A percentile compares a stretch with the other conserved stretches of the same genome.
Conservation (phyloP, 2,329 filamentous ascomycete genomes). For the Camptophora hylomeconis region DNA sequence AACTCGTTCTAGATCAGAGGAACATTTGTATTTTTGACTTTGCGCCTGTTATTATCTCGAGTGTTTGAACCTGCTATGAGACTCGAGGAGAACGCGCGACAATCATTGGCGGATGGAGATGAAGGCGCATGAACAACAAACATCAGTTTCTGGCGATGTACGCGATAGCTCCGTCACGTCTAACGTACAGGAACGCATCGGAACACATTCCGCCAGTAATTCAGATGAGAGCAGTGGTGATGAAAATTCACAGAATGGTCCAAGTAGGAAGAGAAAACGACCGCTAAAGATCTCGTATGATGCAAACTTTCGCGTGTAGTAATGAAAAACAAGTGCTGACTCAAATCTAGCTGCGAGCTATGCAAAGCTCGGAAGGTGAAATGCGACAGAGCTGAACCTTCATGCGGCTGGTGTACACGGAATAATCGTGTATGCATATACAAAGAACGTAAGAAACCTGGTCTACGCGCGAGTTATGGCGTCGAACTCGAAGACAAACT, state of each 20-base stretch:
- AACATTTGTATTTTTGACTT: too few species aligned
- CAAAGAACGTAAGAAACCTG: slow-evolving; percentile 58
- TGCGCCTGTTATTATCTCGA: too few species aligned
- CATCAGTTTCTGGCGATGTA: too few species aligned
- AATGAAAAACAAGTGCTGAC: slow-evolving; percentile 10
- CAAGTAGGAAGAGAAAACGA: slow-evolving; percentile 42
- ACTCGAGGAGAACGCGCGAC: too few species aligned
- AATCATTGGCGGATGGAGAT: too few species aligned
- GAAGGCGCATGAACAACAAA: too few species aligned
- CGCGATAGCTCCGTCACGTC: too few species aligned
- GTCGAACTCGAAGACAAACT: slow-evolving; percentile 46
- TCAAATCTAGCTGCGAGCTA: slow-evolving; percentile 25
- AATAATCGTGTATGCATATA: slow-evolving; percentile 57
- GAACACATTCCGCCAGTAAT: slow-evolving; percentile 5
- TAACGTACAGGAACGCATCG: too few species aligned
- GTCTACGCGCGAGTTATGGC: slow-evolving; percentile 48
- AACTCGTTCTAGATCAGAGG: too few species aligned
- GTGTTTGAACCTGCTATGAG: too few species aligned
- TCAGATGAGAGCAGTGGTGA: slow-evolving; percentile 3
- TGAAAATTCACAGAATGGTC: background rate
- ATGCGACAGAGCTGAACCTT: slow-evolving; percentile 41
- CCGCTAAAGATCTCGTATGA: slow-evolving; percentile 22
- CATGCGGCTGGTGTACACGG: slow-evolving; percentile 59
- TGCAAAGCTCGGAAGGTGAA: slow-evolving; percentile 34
- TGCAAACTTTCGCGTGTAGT: slow-evolving; percentile 1